Percentiles rank a stretch among this genome's conserved stretches.
Conservation (phyloP, 139 green algal species). For the Tetradesmus obliquus region DNA sequence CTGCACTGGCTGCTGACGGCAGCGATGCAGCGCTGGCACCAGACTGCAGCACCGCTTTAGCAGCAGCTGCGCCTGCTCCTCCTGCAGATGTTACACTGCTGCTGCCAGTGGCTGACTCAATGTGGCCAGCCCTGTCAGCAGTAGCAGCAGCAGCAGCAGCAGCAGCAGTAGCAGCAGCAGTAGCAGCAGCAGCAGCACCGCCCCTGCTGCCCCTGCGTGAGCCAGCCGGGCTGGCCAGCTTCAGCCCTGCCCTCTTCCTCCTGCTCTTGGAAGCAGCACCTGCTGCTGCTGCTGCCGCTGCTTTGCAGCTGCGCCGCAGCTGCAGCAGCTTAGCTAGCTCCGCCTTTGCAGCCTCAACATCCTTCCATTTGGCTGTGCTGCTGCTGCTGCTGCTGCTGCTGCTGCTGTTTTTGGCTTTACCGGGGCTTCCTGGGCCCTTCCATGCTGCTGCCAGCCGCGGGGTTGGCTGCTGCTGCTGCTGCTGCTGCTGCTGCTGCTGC, state of each 20-base stretch:
- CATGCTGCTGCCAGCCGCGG: background rate
- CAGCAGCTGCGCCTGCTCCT: background rate
- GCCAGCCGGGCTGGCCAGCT: background rate
- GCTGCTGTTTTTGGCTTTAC: background rate
- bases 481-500: background rate
- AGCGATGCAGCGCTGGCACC: background rate
- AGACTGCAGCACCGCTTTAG: background rate
- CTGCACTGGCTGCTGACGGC: background rate
- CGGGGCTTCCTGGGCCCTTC: background rate
- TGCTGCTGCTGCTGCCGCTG: background rate
- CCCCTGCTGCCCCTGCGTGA: background rate
- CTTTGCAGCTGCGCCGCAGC: background rate
- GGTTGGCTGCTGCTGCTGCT: background rate
- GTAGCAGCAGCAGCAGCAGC: background rate
- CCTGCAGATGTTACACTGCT: no score
- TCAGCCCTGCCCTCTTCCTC: background rate
- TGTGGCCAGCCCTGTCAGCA: no score
- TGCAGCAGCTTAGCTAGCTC: background rate
- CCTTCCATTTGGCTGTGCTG: background rate
- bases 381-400: background rate
- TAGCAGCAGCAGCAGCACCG: background rate
- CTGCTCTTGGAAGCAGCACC: background rate
- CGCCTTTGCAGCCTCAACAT: background rate
- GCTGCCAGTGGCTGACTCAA: no score
- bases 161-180: background rate